Conservation (phyloP, 352 stramenopile species). For the Pythium utonaiense region DNA sequence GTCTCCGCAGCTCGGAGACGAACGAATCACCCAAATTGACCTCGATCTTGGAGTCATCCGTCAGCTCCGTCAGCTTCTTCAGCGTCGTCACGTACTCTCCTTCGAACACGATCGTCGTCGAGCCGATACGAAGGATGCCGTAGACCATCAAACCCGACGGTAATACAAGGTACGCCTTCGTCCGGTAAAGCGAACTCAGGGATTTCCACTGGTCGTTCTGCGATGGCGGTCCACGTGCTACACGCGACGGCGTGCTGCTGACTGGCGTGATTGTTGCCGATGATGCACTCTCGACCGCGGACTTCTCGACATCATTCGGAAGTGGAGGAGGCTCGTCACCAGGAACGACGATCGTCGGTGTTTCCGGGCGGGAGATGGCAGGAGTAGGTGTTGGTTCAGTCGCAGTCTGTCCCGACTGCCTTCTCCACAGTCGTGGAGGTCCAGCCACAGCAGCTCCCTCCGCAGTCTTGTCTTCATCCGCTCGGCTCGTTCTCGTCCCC, state of each 20-base stretch:
- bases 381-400: conserved; percentile 5
- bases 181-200: conserved; percentile 58
- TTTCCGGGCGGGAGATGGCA: conserved; percentile 7
- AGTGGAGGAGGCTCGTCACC: conserved; percentile 10
- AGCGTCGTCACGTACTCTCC: conserved; percentile 70
- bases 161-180: conserved; percentile 73
- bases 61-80: conserved; percentile 49
- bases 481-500: conserved; percentile 6
- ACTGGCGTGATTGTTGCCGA: conserved; percentile 3
- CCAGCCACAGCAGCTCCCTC: conserved; percentile 19
- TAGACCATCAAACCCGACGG: conserved; percentile 71
- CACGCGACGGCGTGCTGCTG: conserved; percentile 17
- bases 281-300: not conserved
- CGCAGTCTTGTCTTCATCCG: conserved; percentile 17
- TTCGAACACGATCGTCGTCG: conserved; percentile 77
- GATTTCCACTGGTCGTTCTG: conserved; percentile 71
- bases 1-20: conserved; percentile 63
- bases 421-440: conserved; percentile 15
- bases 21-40: conserved; percentile 50
- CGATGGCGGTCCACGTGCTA: conserved; percentile 34
- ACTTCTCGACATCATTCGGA: conserved; percentile 1
- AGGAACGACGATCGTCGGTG: conserved; percentile 6
- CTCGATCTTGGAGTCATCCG: conserved; percentile 35
- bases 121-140: conserved; percentile 66
- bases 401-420: conserved; percentile 8